Evolutionary conservation across 768 basidiomycete genomes (phyloP), one percentile per base, ranked within the genome.

Genomic region (Russula foetens): DNA sequence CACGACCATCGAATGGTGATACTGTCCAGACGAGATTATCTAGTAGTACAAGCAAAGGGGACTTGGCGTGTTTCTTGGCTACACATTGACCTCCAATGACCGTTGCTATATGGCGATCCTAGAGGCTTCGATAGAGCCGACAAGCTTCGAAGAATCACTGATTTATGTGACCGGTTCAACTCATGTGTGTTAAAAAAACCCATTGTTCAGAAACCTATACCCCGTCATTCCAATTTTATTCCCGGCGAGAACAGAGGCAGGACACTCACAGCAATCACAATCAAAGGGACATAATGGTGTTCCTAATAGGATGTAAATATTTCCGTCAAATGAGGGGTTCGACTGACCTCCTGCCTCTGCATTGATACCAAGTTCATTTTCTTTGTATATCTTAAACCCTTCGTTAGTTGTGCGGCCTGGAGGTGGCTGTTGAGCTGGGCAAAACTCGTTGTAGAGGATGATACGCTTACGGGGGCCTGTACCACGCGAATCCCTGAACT

Each of bases 231-330:
- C 35, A 35, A 19, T 15, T 8, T n/a, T n/a, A n/a, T n/a, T n/a
- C n/a, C 1, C 8, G 17, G 4, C n/a, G 29, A 9, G 28, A 8
- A 65, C 9, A 51, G 33, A 41, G 24, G 48, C 7, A 12, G 35
- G n/a, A 38, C 17, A 76, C 89, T 73, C 67, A 91, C 92, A 93
- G 67, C 92, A 93, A 39, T 89, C 78, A 71, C 92, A 93, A 70
- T 93, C 92, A 69, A 93, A 93, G 7, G 92, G 92, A 74, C 91
- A 93, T 43, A 88, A 71, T 3, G 88, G 81, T 0, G 91, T 92
- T 71, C 89, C 91, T 93, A 72, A 33, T 61, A 48, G 49, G 69
- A 60, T 35, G 63, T 53, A 47, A 71, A 52, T 39, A 11, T 26
- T 48, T 60, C 65, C 29, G 59, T 49, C 56, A 63, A 59, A 63